Evolutionary conservation across 2,329 filamentous ascomycete species (phyloP).

Genomic region (Verticillium nonalfalfae): DNA sequence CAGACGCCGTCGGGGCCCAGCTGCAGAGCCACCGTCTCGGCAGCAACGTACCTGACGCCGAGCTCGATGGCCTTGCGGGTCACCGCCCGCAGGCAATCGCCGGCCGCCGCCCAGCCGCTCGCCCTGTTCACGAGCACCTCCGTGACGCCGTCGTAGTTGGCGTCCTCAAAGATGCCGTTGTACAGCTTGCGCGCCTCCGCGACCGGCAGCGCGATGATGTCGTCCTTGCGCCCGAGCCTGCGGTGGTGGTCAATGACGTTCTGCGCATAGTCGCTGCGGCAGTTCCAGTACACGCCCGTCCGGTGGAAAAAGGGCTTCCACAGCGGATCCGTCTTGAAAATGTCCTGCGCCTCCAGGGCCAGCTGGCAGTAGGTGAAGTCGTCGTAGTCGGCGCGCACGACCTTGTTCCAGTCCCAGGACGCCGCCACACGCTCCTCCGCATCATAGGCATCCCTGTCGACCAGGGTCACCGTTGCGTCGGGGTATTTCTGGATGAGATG

Average conservation of each 20-base stretch:
- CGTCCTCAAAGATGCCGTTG: slow-evolving; percentile 43
- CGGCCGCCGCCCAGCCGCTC: slow-evolving; percentile 51
- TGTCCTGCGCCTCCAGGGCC: slow-evolving; percentile 19
- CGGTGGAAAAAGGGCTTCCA: slow-evolving; percentile 22
- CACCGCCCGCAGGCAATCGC: slow-evolving; percentile 40
- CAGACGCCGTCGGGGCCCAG: slow-evolving; percentile 33
- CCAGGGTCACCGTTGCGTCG: slow-evolving; percentile 14
- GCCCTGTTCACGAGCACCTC: slow-evolving; percentile 47
- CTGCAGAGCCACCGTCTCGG: slow-evolving; percentile 32
- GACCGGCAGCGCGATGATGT: slow-evolving; percentile 34
- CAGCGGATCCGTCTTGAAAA: slow-evolving; percentile 19
- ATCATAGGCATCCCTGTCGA: slow-evolving; percentile 17
- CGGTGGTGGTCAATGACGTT: slow-evolving; percentile 25
- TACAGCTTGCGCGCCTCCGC: slow-evolving; percentile 41
- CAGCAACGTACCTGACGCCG: slow-evolving; percentile 44
- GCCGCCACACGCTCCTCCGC: slow-evolving; percentile 17
- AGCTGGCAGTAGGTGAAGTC: slow-evolving; percentile 20
- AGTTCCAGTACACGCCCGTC: slow-evolving; percentile 33
- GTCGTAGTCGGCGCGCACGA: slow-evolving; percentile 28
- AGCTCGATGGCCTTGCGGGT: slow-evolving; percentile 37
- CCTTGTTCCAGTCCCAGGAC: slow-evolving; percentile 28
- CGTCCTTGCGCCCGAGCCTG: slow-evolving; percentile 17
- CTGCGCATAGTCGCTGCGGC: slow-evolving; percentile 17
- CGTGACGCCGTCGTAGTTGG: slow-evolving; percentile 45
- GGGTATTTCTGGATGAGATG: slow-evolving; percentile 27